phyloP scores from a whole-genome alignment of 257 asterid species.

The Cordia subcordata region DNA sequence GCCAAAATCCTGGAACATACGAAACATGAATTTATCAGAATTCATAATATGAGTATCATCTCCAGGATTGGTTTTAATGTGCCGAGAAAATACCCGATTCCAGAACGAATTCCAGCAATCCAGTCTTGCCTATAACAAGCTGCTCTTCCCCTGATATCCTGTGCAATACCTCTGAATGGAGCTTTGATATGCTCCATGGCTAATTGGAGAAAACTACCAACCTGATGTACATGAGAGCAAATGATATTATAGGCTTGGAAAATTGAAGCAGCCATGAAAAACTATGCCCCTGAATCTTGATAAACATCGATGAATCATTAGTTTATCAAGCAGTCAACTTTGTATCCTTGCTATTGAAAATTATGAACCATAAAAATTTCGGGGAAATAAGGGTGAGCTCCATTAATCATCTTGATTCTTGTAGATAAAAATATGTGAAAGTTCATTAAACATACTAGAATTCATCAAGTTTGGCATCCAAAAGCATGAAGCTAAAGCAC shows the following conservation, averaged over 20 bases:
- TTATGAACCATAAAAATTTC: too few relatives aligned
- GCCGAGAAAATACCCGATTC: constrained; percentile 23
- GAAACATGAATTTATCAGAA: background rate
- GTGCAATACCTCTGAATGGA: constrained; percentile 37
- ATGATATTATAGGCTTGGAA: background rate
- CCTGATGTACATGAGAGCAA: too few relatives aligned
- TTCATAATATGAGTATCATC: background rate
- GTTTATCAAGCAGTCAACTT: background rate
- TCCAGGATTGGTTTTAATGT: background rate
- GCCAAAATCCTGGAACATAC: constrained; percentile 40
- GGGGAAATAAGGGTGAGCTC: too few relatives aligned
- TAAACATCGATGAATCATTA: background rate
- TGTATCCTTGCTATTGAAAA: too few relatives aligned
- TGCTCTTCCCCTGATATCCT: constrained; percentile 38
- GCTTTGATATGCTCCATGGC: constrained; percentile 14
- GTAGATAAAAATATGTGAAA: too few relatives aligned
- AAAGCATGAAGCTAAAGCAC: too few relatives aligned
- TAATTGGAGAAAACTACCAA: background rate
- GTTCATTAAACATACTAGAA: too few relatives aligned
- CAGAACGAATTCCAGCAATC: constrained; percentile 34
- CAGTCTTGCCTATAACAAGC: constrained; percentile 52
- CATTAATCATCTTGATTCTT: too few relatives aligned
- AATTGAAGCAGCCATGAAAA: background rate
- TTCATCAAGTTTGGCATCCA: too few relatives aligned
- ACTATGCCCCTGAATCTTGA: background rate